These are phyloP conservation scores for Geosiphon pyriformis DNA, from an alignment of 192 early-diverging fungal species.

Conservation along the genomic window DNA sequence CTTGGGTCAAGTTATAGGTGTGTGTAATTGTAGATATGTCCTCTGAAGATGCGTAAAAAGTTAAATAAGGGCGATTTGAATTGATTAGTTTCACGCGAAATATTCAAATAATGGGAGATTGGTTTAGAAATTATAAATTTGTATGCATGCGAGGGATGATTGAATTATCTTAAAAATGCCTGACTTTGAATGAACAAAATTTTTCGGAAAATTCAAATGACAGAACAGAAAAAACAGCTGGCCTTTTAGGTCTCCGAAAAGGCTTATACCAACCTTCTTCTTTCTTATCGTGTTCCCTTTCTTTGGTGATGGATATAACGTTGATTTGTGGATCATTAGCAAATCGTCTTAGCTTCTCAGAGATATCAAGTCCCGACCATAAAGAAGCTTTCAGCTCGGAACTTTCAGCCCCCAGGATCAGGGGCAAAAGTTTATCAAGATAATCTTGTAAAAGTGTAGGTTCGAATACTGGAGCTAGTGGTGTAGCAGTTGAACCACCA, in stretches of 20 bases:
- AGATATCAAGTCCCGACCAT: slow-evolving; percentile 60
- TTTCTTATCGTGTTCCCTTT: slow-evolving; percentile 67
- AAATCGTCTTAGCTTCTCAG: slow-evolving; percentile 69
- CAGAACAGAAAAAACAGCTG: no score
- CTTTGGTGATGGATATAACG: slow-evolving; percentile 76
- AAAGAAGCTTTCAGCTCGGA: slow-evolving; percentile 54
- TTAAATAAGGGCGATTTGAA: not conserved
- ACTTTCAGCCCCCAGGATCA: slow-evolving; percentile 66
- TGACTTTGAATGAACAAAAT: no score
- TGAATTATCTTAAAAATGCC: no score
- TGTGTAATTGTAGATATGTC: slow-evolving; percentile 20
- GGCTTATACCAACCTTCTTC: slow-evolving; percentile 42
- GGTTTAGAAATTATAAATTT: not conserved
- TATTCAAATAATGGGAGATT: not conserved
- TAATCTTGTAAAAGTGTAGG: slow-evolving; percentile 60
- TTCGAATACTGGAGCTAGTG: slow-evolving; percentile 39
- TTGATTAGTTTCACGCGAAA: not conserved
- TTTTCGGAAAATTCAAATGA: no score
- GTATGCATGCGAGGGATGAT: no score
- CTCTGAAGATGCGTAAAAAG: slow-evolving; percentile 5
- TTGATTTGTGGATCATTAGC: slow-evolving; percentile 66
- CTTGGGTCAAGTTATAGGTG: slow-evolving; percentile 61
- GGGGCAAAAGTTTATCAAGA: slow-evolving; percentile 62
- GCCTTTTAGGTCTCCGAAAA: no score
- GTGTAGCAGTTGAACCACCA: not conserved